Evolutionary conservation across 2,329 filamentous ascomycete species (phyloP), one percentile per base, ranked within the genome.

Genomic region (Fusarium subglutinans): DNA sequence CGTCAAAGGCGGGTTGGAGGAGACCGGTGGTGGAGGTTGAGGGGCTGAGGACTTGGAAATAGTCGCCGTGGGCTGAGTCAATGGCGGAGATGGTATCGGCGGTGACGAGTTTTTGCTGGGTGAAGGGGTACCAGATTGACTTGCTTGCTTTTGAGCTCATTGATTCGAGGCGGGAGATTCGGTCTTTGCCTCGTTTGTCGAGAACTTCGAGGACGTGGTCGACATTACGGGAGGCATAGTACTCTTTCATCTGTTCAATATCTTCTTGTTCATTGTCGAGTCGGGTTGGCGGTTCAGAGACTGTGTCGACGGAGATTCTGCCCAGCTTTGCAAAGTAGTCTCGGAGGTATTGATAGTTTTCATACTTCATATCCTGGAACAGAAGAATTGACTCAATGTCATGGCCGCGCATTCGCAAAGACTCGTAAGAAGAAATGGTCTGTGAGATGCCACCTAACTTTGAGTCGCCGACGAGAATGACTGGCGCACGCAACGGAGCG

Each of bases 61-160:
- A 91, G 78, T 96, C 93, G 13, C 92, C 93, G 66, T 92, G 88
- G 0, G 94, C 94, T 0, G 94, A 96, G 79, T 97, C 94, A 63
- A 97, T 95, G 1, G 91, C 88, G 1, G 91, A 87, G 51, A 97
- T 94, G 20, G 90, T 89, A 5, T 90, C 82, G 10, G 89, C 81
- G 1, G 85, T 84, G 73, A 94, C 84, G 56, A 88, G 86, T 45
- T 89, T 89, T 70, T 97, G 94, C 76, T 97, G 94, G 0, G 94
- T 95, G 77, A 97, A 97, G 0, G 94, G 94, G 76, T 96, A 96
- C 94, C 94, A 97, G 43, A 97, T 94, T 6, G 85, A 85, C 15
- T 87, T 80, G 63, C 90, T 85, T 0, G 94, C 94, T 45, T 87
- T 85, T 3, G 82, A 78, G 0, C 90, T 83, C 88, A 96, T 91